Evolutionary conservation across 2,329 filamentous ascomycete genomes (phyloP), one percentile per base, ranked within the genome.

Genomic region (Cladophialophora chaetospira): DNA sequence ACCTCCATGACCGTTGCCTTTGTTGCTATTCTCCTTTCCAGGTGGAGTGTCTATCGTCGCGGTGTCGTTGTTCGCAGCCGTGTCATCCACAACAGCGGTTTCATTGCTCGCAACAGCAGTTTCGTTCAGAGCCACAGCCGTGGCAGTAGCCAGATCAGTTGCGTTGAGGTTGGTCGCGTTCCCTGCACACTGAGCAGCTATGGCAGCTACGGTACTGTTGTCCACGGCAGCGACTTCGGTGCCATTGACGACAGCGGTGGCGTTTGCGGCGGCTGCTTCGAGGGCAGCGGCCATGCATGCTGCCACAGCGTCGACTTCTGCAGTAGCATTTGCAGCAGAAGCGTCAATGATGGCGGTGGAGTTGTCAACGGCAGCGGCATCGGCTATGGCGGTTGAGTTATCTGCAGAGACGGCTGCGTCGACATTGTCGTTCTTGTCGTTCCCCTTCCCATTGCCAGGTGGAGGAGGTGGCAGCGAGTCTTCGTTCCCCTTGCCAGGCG

Each of bases 181-280:
- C 2, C 40, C 57, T 4, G 38, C 52, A 44, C 57, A 59, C 4
- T 38, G 31, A 28, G 29, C 35, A 13, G 23, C 48, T 25, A 51
- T 51, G 25, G n/a, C 48, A n/a, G 42, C 36, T 15, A 52, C 54
- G 21, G 49, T 47, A 26, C 35, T 53, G 44, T 53, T 54, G 26
- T 40, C 38, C n/a, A 11, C 25, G 8, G 44, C 48, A 21, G 45
- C 21, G 6, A 43, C 53, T 13, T 46, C 43, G n/a, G 57, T 55
- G 23, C 33, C 57, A n/a, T 53, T 50, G 5, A 44, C 53, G 3
- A 38, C 43, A n/a, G 13, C 52, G 15, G 52, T 55, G 31, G 23
- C 36, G 26, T 59, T 59, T n/a, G n/a, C n/a, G n/a, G 46, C 25
- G 9, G 53, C 38, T 13, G 53, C 33, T 29, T 50, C 47, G 26